Conservation (phyloP, 2,329 filamentous ascomycete genomes). For the Phialocephala subalpina region DNA sequence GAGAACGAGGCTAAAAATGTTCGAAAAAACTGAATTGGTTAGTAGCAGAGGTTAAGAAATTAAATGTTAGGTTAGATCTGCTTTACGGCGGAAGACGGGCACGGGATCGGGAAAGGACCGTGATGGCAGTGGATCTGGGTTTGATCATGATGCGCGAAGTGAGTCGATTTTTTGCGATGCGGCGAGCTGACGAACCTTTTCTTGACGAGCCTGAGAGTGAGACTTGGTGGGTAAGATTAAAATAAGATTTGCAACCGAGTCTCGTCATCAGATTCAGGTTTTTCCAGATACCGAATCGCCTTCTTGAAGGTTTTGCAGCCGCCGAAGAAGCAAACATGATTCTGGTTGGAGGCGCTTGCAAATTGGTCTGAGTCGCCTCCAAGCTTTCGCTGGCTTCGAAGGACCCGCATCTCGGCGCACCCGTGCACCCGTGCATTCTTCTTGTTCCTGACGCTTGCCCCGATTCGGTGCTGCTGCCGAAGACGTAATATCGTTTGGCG, state of each 20-base stretch:
- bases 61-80: slow-evolving; percentile 11
- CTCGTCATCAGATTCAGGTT: neutral
- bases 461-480: slow-evolving; percentile 14
- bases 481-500: slow-evolving; percentile 5
- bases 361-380: slow-evolving; percentile 6
- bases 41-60: slow-evolving; percentile 8
- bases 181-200: neutral
- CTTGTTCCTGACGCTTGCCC: slow-evolving; percentile 20
- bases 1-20: slow-evolving; percentile 5
- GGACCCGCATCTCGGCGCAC: neutral
- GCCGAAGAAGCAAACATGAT: slow-evolving; percentile 2
- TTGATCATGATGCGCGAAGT: neutral
- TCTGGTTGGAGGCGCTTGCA: neutral
- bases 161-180: neutral
- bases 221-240: neutral
- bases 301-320: neutral
- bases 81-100: neutral
- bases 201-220: neutral
- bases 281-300: neutral
- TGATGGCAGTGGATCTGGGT: neutral
- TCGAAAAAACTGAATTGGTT: neutral
- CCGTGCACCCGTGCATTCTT: slow-evolving; percentile 8
- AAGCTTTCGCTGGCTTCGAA: neutral
- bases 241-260: neutral
- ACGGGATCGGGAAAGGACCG: slow-evolving; percentile 7